Evolutionary conservation across 306 rosid genomes (phyloP).

Genomic region (Quillaja saponaria): DNA sequence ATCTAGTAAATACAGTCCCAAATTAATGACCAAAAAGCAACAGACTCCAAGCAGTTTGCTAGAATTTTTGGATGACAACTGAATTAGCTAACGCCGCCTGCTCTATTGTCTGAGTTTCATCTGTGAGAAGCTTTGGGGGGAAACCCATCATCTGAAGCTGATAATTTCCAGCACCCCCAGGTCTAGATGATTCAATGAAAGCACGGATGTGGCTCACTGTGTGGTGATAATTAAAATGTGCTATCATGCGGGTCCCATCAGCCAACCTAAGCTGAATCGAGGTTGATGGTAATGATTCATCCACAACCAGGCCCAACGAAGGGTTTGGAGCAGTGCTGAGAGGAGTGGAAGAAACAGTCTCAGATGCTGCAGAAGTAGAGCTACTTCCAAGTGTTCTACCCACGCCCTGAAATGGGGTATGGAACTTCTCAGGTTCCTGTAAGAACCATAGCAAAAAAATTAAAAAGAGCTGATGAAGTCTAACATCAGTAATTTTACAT

Average conservation of each 20-base stretch:
- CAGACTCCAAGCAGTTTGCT: slow-evolving; percentile 24
- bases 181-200: slow-evolving; percentile 75
- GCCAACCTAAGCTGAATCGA: slow-evolving; percentile 87
- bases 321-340: slow-evolving; percentile 46
- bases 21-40: slow-evolving; percentile 18
- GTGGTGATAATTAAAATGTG: slow-evolving; percentile 68
- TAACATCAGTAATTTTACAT: neutral
- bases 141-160: slow-evolving; percentile 90
- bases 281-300: slow-evolving; percentile 72
- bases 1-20: slow-evolving; percentile 26
- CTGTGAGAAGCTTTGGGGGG: slow-evolving; percentile 81
- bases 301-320: slow-evolving; percentile 56
- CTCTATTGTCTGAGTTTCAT: slow-evolving; percentile 71
- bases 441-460: neutral
- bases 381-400: slow-evolving; percentile 95
- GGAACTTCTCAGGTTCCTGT: slow-evolving; percentile 77
- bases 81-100: slow-evolving; percentile 91
- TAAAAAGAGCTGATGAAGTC: neutral
- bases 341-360: slow-evolving; percentile 34
- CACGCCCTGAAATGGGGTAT: slow-evolving; percentile 75
- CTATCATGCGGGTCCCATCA: slow-evolving; percentile 84
- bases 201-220: slow-evolving; percentile 60
- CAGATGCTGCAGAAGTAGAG: slow-evolving; percentile 58
- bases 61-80: slow-evolving; percentile 91
- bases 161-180: slow-evolving; percentile 59